Conservation (phyloP, 352 stramenopile genomes). For the Phytophthora meadii region DNA sequence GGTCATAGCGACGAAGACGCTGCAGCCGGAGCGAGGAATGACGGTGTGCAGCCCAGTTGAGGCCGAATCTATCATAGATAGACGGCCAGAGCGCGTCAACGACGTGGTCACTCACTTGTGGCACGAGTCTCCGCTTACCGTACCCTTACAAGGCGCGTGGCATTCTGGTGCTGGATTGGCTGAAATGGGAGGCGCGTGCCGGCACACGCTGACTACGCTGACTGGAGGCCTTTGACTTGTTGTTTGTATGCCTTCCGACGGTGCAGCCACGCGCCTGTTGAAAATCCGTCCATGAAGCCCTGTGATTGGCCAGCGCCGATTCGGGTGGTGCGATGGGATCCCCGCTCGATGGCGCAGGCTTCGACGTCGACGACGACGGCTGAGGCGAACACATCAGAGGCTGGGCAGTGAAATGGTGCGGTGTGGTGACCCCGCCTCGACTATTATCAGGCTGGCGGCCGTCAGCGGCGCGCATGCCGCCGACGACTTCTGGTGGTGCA, state of each 20-base stretch:
- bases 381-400: neutral
- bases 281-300: neutral
- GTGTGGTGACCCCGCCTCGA: too few relatives aligned
- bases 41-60: neutral
- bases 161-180: conserved; percentile 11
- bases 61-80: neutral
- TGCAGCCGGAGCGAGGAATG: conserved; percentile 4
- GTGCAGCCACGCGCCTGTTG: conserved; percentile 7
- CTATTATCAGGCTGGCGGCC: too few relatives aligned
- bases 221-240: conserved; percentile 8
- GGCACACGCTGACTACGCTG: conserved; percentile 18
- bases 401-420: neutral
- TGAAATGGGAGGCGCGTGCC: conserved; percentile 5
- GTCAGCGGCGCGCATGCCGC: neutral
- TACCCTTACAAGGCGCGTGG: conserved; percentile 14
- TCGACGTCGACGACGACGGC: neutral
- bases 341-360: too few relatives aligned
- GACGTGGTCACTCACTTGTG: neutral
- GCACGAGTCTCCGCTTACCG: neutral
- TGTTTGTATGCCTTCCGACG: conserved; percentile 19
- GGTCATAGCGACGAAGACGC: conserved; percentile 1
- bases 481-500: conserved; percentile 30
- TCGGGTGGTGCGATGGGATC: conserved; percentile 10
- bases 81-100: conserved; percentile 3
- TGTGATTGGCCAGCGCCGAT: conserved; percentile 7